These are phyloP conservation scores for Triticum timopheevii DNA, from an alignment of 176 grass and related monocot genomes.

Conservation along the genomic window DNA sequence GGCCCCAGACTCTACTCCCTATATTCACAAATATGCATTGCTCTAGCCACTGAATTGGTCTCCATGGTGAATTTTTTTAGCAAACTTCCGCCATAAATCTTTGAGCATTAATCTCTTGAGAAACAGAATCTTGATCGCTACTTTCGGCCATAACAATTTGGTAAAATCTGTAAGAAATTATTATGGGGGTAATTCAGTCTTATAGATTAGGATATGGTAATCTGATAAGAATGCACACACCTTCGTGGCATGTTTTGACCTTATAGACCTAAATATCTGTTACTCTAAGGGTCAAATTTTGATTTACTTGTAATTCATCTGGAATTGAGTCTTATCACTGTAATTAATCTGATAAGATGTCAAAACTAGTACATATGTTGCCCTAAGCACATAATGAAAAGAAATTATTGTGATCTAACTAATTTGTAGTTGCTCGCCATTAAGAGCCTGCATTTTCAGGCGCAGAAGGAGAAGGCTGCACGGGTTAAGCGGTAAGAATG, in stretches of 20 bases:
- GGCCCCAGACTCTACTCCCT: not conserved
- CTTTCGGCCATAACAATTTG: not conserved
- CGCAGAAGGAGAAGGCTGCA: constrained; percentile 49
- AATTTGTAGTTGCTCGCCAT: not conserved
- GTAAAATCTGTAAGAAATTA: not conserved
- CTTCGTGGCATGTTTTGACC: not conserved
- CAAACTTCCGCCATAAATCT: not conserved
- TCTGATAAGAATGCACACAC: constrained; percentile 3
- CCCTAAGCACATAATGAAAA: not conserved
- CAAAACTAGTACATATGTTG: not conserved
- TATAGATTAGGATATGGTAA: not conserved
- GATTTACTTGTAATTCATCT: not conserved
- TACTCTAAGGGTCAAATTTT: not conserved
- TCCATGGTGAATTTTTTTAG: not conserved
- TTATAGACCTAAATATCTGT: not conserved
- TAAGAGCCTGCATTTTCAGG: constrained; percentile 34
- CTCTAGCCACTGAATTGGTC: not conserved
- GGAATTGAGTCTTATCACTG: not conserved
- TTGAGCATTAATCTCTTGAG: not conserved
- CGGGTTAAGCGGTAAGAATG: constrained; percentile 17
- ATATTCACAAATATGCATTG: not conserved
- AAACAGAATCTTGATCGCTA: not conserved
- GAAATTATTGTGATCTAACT: not conserved
- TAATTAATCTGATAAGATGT: not conserved
- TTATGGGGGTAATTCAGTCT: not conserved